These are phyloP conservation scores for Magnaporthiopsis rhizophila DNA, from an alignment of 2,329 filamentous ascomycete genomes.

Conservation along the genomic window DNA sequence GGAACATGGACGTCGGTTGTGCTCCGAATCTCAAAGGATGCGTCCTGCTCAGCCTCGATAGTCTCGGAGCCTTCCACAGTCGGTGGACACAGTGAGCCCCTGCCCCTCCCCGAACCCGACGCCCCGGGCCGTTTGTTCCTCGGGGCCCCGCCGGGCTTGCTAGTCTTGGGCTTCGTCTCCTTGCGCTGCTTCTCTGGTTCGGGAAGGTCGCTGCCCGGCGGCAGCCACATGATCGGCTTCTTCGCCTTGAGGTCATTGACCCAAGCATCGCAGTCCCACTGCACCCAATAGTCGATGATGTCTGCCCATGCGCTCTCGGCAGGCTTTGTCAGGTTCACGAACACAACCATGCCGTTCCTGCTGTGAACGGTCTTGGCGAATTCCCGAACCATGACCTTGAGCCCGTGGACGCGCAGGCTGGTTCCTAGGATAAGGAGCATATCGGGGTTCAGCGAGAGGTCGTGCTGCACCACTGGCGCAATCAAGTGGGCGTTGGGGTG, in stretches of 20 bases:
- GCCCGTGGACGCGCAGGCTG: constrained; percentile 60
- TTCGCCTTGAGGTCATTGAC: constrained; percentile 53
- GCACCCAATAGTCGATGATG: constrained; percentile 65
- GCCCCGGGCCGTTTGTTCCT: neutral
- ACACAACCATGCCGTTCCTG: constrained; percentile 60
- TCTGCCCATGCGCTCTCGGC: constrained; percentile 66
- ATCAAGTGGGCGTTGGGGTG: constrained; percentile 62
- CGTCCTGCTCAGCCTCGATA: neutral
- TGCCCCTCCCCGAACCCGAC: neutral
- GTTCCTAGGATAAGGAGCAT: constrained; percentile 64
- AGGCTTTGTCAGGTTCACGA: constrained; percentile 66
- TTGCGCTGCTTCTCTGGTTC: constrained; percentile 28
- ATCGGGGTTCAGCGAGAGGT: constrained; percentile 56
- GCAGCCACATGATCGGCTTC: constrained; percentile 52
- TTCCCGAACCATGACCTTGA: constrained; percentile 63
- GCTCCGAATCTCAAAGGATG: neutral
- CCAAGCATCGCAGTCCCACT: constrained; percentile 71
- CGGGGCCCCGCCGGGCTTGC: neutral
- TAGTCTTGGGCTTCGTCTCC: constrained; percentile 15
- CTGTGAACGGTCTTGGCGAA: constrained; percentile 65
- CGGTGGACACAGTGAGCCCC: too few relatives aligned
- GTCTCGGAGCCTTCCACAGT: neutral
- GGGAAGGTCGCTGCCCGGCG: constrained; percentile 29
- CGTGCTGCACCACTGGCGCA: constrained; percentile 59
- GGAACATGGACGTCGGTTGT: neutral